A percentile compares a stretch with the other conserved stretches of the same genome.
Evolutionary conservation across 148 eudicot genomes (phyloP).

Genomic region (Spergularia bocconei): DNA sequence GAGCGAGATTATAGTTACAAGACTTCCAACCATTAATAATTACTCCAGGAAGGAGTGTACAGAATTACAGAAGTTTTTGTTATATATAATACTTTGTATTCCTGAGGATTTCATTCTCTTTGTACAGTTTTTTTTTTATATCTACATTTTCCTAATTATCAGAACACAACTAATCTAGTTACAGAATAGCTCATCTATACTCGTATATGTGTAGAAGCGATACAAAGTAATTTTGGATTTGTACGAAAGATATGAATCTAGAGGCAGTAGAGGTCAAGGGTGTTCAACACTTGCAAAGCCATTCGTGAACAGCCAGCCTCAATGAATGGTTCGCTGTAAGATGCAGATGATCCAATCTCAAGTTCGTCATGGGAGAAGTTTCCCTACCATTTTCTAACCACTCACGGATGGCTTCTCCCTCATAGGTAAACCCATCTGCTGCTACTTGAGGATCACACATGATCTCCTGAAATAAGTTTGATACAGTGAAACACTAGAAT

Average conservation of each 20-base stretch:
- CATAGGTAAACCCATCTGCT: conserved; percentile 87
- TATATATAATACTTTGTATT: neutral
- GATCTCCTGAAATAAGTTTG: conserved; percentile 54
- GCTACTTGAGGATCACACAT: conserved; percentile 89
- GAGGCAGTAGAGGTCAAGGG: neutral
- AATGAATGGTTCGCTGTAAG: conserved; percentile 75
- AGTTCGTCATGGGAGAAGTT: conserved; percentile 90
- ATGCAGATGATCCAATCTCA: conserved; percentile 57
- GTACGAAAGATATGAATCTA: conserved; percentile 10
- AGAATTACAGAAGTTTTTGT: neutral
- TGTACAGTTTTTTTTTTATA: neutral
- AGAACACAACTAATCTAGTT: neutral
- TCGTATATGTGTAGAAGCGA: neutral
- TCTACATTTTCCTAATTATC: neutral
- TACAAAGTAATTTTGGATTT: conserved; percentile 12
- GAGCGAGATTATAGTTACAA: neutral
- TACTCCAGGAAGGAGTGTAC: neutral
- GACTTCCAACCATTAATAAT: neutral
- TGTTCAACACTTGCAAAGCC: conserved; percentile 60
- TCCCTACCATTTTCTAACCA: conserved; percentile 74
- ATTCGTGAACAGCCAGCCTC: conserved; percentile 69
- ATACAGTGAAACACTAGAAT: neutral
- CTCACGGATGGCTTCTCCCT: conserved; percentile 61
- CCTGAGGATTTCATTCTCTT: neutral
- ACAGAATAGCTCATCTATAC: neutral